Evolutionary conservation across 2,329 filamentous ascomycete species (phyloP), one percentile per base, ranked within the genome.

Genomic region (Dothideomycetidae sp.): DNA sequence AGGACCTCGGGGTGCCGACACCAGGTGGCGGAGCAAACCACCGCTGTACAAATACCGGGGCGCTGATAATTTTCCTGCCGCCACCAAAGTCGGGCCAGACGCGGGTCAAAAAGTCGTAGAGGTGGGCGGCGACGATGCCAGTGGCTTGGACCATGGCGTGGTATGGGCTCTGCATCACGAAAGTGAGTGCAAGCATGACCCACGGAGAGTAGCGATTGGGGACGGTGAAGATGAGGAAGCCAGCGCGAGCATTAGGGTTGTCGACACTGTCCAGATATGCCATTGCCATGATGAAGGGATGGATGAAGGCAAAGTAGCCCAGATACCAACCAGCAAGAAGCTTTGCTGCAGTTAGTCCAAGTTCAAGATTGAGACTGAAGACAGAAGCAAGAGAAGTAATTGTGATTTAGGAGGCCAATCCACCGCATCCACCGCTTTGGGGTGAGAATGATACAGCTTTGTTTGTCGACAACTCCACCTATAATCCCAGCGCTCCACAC

Each of bases 31-130:
- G 37, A 60, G 68, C 41, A 41, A 88, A 79, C 47, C 81, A 70
- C 38, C 69, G 68, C 42, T 73, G 75, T 41, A 96, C 60, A 47
- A 85, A 75, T 4, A 57, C 55, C 2, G 90, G 90, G 0, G 85
- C 90, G 10, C 68, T 65, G 23, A 94, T 66, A 33, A 78, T 68
- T 52, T 86, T 93, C 36, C 65, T 67, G 1, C 90, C 90, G 39
- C 82, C 81, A 19, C 85, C 88, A 53, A 90, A 90, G 39, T 81
- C 75, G 4, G 90, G 90, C 67, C 85, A 96, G 29, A 94, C 69
- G 33, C 82, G 73, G 2, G 81, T 84, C 34, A 94, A 58, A 53
- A 96, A 98, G 55, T 96, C 82, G 59, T 84, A 93, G 13, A 90
- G 52, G 56, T 98, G 90, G 3, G 86, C 86, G 10, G 86, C 82